Conservation (phyloP, 495 filamentous ascomycete species). For the Recurvomyces mirabilis region DNA sequence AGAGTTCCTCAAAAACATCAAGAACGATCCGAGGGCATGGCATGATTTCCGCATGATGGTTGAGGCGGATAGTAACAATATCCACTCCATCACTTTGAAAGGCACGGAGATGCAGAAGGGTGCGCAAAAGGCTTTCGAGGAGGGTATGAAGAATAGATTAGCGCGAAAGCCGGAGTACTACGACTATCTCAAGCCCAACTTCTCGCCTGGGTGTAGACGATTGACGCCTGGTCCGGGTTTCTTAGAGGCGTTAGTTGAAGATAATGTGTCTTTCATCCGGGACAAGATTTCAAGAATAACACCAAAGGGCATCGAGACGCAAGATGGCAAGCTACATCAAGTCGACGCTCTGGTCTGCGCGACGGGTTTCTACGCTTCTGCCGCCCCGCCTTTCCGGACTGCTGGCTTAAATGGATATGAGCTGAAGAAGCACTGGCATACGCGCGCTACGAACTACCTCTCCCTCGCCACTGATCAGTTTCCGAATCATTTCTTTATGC, state of each 20-base stretch:
- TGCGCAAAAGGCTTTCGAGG: conserved; percentile 23
- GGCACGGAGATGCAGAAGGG: conserved; percentile 23
- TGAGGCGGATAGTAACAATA: conserved; percentile 28
- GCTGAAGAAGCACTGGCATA: conserved; percentile 24
- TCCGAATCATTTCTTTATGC: conserved; percentile 29
- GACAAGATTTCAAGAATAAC: conserved; percentile 22
- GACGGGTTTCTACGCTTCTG: conserved; percentile 29
- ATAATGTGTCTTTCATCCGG: conserved; percentile 27
- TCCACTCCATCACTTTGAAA: conserved; percentile 27
- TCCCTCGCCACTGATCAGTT: conserved; percentile 25
- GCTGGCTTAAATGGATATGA: conserved; percentile 19
- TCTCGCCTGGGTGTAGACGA: conserved; percentile 27
- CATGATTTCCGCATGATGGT: conserved; percentile 26
- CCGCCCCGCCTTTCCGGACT: conserved; percentile 27
- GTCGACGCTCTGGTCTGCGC: conserved; percentile 30
- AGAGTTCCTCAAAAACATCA: conserved; percentile 17
- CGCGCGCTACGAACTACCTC: conserved; percentile 24
- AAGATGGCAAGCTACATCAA: conserved; percentile 25
- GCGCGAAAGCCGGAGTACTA: conserved; percentile 24
- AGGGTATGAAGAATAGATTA: conserved; percentile 26
- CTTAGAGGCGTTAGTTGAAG: conserved; percentile 28
- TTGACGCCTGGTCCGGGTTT: conserved; percentile 31
- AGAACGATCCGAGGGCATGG: conserved; percentile 20
- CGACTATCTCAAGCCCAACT: conserved; percentile 25
- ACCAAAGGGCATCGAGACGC: conserved; percentile 21